A percentile compares a stretch with the other conserved stretches of the same genome.
phyloP scores from a whole-genome alignment of 345 rosid genomes.

The Sapria himalayana region DNA sequence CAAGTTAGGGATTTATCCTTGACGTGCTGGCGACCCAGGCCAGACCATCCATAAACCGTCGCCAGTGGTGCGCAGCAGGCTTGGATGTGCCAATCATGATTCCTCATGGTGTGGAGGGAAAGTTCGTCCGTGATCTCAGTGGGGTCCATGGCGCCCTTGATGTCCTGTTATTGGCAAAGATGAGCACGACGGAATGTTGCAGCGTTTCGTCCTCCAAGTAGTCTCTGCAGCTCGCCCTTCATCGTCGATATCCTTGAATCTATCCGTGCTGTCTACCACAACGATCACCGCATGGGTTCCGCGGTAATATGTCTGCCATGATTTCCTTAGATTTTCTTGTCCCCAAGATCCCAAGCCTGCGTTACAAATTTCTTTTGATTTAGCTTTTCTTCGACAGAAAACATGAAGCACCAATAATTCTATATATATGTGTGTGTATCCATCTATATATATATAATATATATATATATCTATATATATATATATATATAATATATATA shows the following conservation, averaged over 20 bases:
- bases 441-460: too few relatives aligned
- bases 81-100: conserved; percentile 96
- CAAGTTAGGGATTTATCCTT: conserved; percentile 54
- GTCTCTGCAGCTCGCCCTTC: conserved; percentile 65
- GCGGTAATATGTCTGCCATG: conserved; percentile 89
- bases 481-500: too few relatives aligned
- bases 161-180: conserved; percentile 81
- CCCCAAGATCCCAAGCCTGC: conserved; percentile 99
- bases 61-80: conserved; percentile 73
- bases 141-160: conserved; percentile 85
- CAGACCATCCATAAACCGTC: conserved; percentile 75
- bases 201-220: conserved; percentile 69
- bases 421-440: too few relatives aligned
- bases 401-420: too few relatives aligned
- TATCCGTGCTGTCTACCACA: conserved; percentile 89
- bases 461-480: too few relatives aligned
- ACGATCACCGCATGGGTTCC: conserved; percentile 81
- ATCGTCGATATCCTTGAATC: conserved; percentile 63
- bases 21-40: conserved; percentile 75
- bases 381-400: too few relatives aligned
- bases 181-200: conserved; percentile 53
- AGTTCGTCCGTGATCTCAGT: conserved; percentile 73
- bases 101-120: conserved; percentile 80
- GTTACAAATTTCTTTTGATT: too few relatives aligned
- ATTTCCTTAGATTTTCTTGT: conserved; percentile 78